Conservation (phyloP, 2,329 filamentous ascomycete genomes). For the Colletotrichum scovillei region DNA sequence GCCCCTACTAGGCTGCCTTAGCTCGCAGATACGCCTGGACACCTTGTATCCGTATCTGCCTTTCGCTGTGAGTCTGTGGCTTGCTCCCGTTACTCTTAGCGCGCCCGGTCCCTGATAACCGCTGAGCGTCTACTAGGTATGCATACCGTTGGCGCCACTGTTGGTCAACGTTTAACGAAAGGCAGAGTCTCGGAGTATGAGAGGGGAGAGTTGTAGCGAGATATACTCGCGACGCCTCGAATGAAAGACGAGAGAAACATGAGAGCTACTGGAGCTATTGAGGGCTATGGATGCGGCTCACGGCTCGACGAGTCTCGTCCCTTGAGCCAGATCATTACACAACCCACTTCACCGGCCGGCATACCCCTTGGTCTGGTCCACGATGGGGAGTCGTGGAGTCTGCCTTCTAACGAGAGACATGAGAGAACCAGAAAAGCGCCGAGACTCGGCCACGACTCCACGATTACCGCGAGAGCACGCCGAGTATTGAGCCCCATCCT, state of each 20-base stretch:
- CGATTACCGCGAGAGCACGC: constrained; percentile 1
- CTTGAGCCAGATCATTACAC: not conserved
- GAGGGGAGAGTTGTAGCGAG: not conserved
- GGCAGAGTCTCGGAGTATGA: not conserved
- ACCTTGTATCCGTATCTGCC: not conserved
- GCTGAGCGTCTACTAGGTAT: not conserved
- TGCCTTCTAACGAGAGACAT: not conserved
- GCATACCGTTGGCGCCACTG: not conserved
- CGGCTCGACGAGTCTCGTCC: not conserved
- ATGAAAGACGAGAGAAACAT: not conserved
- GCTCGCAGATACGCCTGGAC: not conserved
- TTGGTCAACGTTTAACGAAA: not conserved
- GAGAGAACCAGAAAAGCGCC: constrained; percentile 16
- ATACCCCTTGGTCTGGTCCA: not conserved
- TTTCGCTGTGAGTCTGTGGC: not conserved
- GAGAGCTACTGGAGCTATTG: not conserved
- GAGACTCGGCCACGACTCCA: constrained; percentile 29
- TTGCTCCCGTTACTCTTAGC: not conserved
- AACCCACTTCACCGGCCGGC: constrained; percentile 1
- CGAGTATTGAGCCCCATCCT: not conserved
- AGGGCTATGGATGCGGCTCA: not conserved
- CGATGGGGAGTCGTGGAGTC: not conserved
- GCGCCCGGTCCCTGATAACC: not conserved
- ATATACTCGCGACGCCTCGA: too few species aligned
- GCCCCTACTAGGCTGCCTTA: not conserved